Conservation (phyloP, 2,329 filamentous ascomycete species). For the Ophiostoma tasmaniense region DNA sequence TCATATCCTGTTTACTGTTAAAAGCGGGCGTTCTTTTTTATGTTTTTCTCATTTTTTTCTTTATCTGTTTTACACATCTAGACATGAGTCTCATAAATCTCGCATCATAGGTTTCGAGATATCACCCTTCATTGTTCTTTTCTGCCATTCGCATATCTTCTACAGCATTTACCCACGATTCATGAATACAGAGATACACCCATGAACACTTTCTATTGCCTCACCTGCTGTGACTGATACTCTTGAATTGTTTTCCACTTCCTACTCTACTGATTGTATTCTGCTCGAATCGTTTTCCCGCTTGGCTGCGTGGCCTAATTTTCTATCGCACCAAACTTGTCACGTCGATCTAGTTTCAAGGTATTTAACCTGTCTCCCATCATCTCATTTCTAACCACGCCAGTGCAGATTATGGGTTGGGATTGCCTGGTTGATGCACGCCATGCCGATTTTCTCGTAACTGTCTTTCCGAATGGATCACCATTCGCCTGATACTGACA, state of each 20-base stretch:
- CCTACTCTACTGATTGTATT: neutral
- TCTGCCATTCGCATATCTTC: neutral
- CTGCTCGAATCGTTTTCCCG: neutral
- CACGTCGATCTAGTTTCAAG: neutral
- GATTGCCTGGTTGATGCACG: neutral
- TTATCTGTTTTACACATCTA: neutral
- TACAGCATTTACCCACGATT: neutral
- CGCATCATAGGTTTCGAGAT: neutral
- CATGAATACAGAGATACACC: neutral
- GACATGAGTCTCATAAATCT: conserved; percentile 3
- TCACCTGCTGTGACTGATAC: neutral
- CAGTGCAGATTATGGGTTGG: neutral
- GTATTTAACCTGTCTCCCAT: neutral
- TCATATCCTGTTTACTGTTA: neutral
- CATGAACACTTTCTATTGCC: neutral
- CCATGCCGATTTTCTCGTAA: neutral
- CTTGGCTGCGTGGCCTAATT: no score
- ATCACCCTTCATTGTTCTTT: neutral
- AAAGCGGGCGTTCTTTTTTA: neutral
- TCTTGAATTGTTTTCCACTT: neutral
- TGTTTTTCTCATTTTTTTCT: neutral
- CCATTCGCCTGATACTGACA: neutral
- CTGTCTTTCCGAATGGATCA: no score
- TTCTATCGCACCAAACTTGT: neutral
- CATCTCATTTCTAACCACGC: neutral